phyloP scores from a whole-genome alignment of 192 early-diverging fungal species.

The Backusella liffmaniae region DNA sequence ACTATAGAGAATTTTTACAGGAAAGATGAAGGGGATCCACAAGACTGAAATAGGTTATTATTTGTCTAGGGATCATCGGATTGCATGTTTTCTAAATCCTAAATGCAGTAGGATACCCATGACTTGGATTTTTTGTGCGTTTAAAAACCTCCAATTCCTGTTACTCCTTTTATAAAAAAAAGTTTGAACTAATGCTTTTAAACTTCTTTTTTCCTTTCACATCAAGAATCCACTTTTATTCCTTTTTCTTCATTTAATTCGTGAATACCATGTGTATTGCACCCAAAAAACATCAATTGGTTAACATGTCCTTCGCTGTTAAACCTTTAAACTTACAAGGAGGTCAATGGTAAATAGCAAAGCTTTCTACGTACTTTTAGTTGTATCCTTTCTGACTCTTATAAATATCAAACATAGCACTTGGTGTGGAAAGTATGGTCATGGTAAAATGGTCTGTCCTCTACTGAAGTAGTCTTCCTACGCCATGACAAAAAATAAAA shows the following conservation, averaged over 20 bases:
- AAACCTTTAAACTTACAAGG: slow-evolving; percentile 32
- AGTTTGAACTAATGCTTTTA: neutral
- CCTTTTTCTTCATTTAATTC: neutral
- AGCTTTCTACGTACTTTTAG: neutral
- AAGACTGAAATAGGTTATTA: neutral
- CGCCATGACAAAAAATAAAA: neutral
- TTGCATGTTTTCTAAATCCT: neutral
- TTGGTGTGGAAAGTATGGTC: slow-evolving; percentile 36
- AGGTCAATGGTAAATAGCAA: slow-evolving; percentile 27
- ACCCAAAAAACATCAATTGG: neutral
- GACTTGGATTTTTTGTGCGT: neutral
- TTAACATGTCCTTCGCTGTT: slow-evolving; percentile 4
- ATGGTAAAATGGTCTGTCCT: slow-evolving; percentile 17
- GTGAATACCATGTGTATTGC: neutral
- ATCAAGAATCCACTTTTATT: neutral
- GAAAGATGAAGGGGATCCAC: neutral
- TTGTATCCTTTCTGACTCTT: neutral
- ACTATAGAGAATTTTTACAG: neutral
- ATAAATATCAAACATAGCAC: slow-evolving; percentile 11
- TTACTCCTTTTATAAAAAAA: slow-evolving; percentile 1
- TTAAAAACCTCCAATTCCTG: neutral
- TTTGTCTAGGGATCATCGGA: neutral
- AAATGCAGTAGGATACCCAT: neutral
- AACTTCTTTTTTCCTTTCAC: neutral
- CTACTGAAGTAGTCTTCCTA: slow-evolving; percentile 19